A percentile compares a stretch with the other conserved stretches of the same genome.
phyloP scores from a whole-genome alignment of 2,329 filamentous ascomycete genomes.

The Epichloe sibirici region DNA sequence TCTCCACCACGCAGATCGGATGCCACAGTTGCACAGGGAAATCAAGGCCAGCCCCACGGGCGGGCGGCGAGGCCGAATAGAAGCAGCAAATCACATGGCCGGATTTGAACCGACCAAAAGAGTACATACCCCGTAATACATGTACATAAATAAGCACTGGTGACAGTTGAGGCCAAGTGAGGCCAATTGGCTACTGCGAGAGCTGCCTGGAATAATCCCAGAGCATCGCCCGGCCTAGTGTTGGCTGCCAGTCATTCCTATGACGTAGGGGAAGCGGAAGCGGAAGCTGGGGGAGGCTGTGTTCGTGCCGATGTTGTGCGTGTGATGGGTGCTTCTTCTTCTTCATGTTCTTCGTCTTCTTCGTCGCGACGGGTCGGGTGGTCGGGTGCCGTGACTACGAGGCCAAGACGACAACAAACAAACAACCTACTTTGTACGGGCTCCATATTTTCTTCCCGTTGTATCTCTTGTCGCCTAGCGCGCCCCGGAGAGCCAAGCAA shows the following conservation, averaged over 20 bases:
- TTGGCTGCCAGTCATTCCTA: constrained; percentile 4
- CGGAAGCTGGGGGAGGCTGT: background rate
- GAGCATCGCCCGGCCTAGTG: background rate
- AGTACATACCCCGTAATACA: no score
- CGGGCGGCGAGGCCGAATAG: constrained; percentile 4
- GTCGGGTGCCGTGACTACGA: background rate
- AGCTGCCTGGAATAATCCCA: background rate
- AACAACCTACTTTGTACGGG: background rate
- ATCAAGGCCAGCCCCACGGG: background rate
- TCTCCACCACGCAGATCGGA: constrained; percentile 3
- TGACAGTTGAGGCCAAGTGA: background rate
- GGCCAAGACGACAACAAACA: background rate
- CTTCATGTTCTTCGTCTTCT: background rate
- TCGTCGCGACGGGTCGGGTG: no score
- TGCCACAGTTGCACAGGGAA: background rate
- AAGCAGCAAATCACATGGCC: background rate
- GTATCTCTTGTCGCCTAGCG: background rate
- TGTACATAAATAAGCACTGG: no score
- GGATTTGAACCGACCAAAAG: no score
- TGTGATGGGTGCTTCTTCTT: background rate
- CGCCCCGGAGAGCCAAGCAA: background rate
- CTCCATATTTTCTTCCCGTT: background rate
- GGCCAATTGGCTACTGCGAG: constrained; percentile 1
- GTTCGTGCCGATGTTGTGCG: background rate
- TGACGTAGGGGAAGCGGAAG: constrained; percentile 6